Evolutionary conservation across 129 eudicot species (phyloP).

Genomic region (Lactuca saligna): DNA sequence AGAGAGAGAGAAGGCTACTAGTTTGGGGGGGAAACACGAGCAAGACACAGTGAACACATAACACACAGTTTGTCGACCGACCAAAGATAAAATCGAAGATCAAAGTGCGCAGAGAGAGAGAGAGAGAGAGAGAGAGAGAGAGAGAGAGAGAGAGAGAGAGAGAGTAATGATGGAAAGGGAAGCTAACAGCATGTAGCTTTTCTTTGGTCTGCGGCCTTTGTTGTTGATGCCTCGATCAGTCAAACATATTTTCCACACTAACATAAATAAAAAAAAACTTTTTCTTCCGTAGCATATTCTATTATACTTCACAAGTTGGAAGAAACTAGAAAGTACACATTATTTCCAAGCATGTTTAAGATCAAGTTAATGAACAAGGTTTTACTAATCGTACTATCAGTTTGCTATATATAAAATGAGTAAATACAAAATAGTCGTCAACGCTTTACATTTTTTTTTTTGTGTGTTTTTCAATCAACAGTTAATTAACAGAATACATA

Average conservation of each 20-base stretch:
- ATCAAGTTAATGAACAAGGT: neutral
- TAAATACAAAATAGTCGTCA: neutral
- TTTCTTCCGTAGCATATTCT: conserved; percentile 21
- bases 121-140: conserved; percentile 23
- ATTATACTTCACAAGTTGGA: conserved; percentile 1
- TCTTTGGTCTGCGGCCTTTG: conserved; percentile 29
- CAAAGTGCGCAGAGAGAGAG: conserved; percentile 30
- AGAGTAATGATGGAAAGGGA: conserved; percentile 32
- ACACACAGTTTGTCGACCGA: conserved; percentile 86
- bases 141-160: conserved; percentile 26
- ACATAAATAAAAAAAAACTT: conserved; percentile 14
- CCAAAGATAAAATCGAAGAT: conserved; percentile 54
- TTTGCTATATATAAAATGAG: no score
- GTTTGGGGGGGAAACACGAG: conserved; percentile 44
- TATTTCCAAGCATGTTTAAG: neutral
- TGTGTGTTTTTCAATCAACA: no score
- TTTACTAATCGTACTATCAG: no score
- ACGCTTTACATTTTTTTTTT: neutral
- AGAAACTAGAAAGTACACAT: conserved; percentile 17
- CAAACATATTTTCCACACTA: conserved; percentile 29
- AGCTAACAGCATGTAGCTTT: conserved; percentile 34
- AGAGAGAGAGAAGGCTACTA: conserved; percentile 17
- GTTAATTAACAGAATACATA: neutral
- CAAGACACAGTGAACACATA: conserved; percentile 52
- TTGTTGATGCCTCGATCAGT: conserved; percentile 31